phyloP scores from a whole-genome alignment of 257 asterid species.

The Nicotiana otophora region DNA sequence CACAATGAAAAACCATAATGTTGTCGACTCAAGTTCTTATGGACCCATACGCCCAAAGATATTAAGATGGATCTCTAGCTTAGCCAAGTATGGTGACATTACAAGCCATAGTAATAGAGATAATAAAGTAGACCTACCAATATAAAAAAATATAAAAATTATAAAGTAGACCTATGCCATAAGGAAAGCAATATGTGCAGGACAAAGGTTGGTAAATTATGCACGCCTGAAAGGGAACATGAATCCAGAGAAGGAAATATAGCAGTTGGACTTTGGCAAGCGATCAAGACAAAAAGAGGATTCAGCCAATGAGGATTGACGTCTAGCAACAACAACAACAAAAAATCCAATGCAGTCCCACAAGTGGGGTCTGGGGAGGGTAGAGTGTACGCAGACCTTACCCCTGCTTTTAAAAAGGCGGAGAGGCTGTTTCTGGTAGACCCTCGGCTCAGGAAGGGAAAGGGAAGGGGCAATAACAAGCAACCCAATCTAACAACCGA shows the following conservation, averaged over 20 bases:
- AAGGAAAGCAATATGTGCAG: neutral
- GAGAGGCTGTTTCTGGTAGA: too few species aligned
- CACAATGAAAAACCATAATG: neutral
- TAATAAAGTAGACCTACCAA: neutral
- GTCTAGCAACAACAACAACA: neutral
- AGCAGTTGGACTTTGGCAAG: neutral
- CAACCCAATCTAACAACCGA: too few species aligned
- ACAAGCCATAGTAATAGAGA: neutral
- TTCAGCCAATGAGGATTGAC: neutral
- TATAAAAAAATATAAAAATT: too few species aligned
- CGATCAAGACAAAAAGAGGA: neutral
- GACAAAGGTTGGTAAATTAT: neutral
- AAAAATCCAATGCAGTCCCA: too few species aligned
- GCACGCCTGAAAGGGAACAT: neutral
- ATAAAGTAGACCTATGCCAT: neutral
- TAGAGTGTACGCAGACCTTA: too few species aligned
- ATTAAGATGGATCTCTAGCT: neutral
- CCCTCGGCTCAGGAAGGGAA: too few species aligned
- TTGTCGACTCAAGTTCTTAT: neutral
- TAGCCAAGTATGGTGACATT: neutral
- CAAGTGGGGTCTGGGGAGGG: too few species aligned
- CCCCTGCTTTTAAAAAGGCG: too few species aligned
- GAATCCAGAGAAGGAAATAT: neutral
- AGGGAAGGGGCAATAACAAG: too few species aligned
- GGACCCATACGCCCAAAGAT: neutral